Base-by-base conservation (phyloP, 129 eudicot genomes). In the Silybum marianum region DNA sequence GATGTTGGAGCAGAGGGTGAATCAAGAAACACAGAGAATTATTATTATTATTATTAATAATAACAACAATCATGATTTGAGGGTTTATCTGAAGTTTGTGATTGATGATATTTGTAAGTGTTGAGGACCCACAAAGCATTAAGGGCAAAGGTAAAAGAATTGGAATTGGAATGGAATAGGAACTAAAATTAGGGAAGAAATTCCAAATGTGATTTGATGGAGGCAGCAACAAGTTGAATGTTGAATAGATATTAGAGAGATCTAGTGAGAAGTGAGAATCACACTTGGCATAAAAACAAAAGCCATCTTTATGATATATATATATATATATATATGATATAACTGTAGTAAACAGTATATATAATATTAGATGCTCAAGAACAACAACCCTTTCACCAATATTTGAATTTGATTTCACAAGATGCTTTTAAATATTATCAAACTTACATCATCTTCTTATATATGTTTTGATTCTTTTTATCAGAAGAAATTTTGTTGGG, bases 121-220 rank as follows among this genome's bases (percentile, higher is more conserved):
- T 82, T 68, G 71, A 88, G 94, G 92, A 76, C 94, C 89, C 91
- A 81, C 91, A 78, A 71, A 83, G 87, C 96, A 89, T 86, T 86
- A 74, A 2, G 70, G 62, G 21, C 65, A 80, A 81, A 44, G 42
- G 62, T n/a, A 48, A 54, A n/a, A 38, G 85, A 79, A 80, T 79
- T 72, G 19, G 75, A 76, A 76, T 76, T 63, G 69, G 69, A 63
- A 63, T 19, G 28, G 69, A 63, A 82, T 70, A 69, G 77, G 81
- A 83, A 83, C 82, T 16, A 25, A 32, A 51, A 54, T 69, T 76
- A 76, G 39, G 77, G 77, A 82, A 82, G 72, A 82, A 51, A 60
- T 79, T 69, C 82, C 11, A 82, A 82, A 75, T 82, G 58, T 82
- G 78, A 82, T 76, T 81, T 81, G 79, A 73, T 62, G 73, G 73